Conservation (phyloP, 495 filamentous ascomycete species). For the Podospora anserina region DNA sequence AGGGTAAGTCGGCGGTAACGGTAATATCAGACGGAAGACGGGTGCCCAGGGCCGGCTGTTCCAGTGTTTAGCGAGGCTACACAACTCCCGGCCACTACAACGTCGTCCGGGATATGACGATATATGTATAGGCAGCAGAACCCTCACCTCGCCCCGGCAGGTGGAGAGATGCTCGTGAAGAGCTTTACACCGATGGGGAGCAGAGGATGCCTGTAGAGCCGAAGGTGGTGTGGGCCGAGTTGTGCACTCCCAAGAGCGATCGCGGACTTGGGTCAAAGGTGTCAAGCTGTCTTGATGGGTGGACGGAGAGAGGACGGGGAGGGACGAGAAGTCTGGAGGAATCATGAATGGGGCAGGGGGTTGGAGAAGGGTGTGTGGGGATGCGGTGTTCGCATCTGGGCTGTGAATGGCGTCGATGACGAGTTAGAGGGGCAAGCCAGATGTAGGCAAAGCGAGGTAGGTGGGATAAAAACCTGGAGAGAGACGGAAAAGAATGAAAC, state of each 20-base stretch:
- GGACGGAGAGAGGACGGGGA: background rate
- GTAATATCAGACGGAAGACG: slow-evolving; percentile 28
- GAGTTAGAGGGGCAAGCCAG: background rate
- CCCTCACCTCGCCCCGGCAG: background rate
- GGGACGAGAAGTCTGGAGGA: background rate
- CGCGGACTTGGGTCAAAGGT: background rate
- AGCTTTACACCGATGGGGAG: background rate
- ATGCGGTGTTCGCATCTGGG: background rate
- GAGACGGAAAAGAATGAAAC: no score
- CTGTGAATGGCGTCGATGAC: slow-evolving; percentile 3
- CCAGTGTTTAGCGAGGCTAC: slow-evolving; percentile 22
- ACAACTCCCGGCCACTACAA: slow-evolving; percentile 22
- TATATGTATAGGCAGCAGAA: slow-evolving; percentile 8
- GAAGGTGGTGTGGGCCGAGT: slow-evolving; percentile 4
- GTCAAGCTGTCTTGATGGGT: background rate
- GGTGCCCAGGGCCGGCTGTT: slow-evolving; percentile 13
- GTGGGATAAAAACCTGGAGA: no score
- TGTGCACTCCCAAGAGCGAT: slow-evolving; percentile 1
- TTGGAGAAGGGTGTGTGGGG: slow-evolving; percentile 1
- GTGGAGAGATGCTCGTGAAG: background rate
- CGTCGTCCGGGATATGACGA: slow-evolving; percentile 15
- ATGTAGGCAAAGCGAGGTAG: no score
- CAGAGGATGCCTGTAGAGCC: background rate
- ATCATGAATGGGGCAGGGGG: background rate
- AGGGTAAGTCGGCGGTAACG: slow-evolving; percentile 19